Evolutionary conservation across 2,329 filamentous ascomycete genomes (phyloP), one percentile per base, ranked within the genome.

Genomic region (Alternaria solani): DNA sequence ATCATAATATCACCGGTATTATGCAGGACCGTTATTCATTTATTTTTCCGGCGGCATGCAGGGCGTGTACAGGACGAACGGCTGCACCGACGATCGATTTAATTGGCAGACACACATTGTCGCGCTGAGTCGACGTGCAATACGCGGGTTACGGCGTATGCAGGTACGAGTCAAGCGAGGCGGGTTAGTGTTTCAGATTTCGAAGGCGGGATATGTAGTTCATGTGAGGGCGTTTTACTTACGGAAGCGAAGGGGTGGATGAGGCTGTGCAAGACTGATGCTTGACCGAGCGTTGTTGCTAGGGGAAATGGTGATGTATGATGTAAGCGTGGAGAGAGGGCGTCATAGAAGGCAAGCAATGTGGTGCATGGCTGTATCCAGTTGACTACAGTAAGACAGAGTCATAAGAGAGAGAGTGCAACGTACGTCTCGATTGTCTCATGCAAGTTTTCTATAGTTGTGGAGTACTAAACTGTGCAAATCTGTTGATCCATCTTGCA

Each of bases 251-350:
- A 20, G 46, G 46, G 23, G 32, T 34, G 16, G 32, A 34, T 38
- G 44, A 41, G 54, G 54, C 36, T 49, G 51, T 55, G 56, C 32
- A 46, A 18, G 16, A 30, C 26, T 26, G 41, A 26, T 46, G 23
- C 41, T 51, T 30, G 55, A 32, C 23, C 23, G 55, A 42, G 44
- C 7, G 55, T 53, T 58, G 55, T 53, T 58, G 41, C 49, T 38
- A 38, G 42, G 56, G 51, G 34, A 30, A 36, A 49, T 38, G 32
- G 23, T 26, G 43, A 36, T 11, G 28, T 38, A 8, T 34, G 32
- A 28, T 47, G 39, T 14, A 34, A 34, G 30, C 12, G 6, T 42
- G 12, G 39, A 42, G 11, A 42, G 6, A 30, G 28, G 3, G 20
- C 14, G 39, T 25, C 9, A 25, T 16, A 6, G 7, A 25, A 42